These are phyloP conservation scores for Theobroma cacao DNA, from an alignment of 345 rosid species.

Conservation along the genomic window DNA sequence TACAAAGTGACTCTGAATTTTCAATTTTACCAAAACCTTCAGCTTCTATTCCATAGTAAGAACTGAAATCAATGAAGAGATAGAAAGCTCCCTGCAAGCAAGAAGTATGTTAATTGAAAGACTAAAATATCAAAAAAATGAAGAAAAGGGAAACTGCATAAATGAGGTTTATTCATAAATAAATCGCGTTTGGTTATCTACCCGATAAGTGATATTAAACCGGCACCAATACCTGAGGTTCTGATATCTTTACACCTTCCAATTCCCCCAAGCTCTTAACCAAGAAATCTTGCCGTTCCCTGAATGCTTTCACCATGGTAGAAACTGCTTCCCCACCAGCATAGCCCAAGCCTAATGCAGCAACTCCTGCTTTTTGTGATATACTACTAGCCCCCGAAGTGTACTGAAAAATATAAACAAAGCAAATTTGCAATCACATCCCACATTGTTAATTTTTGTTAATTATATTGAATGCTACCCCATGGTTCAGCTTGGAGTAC, in stretches of 20 bases:
- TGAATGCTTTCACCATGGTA: conserved; percentile 82
- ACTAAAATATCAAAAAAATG: neutral
- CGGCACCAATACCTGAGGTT: conserved; percentile 70
- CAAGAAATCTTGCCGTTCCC: conserved; percentile 90
- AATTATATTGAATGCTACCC: neutral
- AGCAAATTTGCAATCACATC: neutral
- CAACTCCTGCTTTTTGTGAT: conserved; percentile 88
- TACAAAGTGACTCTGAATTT: conserved; percentile 43
- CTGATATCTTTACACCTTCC: conserved; percentile 78
- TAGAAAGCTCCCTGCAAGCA: conserved; percentile 90
- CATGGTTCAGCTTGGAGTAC: neutral
- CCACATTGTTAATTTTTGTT: neutral
- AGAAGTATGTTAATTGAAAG: neutral
- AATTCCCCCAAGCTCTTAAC: conserved; percentile 69
- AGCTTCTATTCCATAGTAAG: conserved; percentile 70
- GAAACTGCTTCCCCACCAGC: conserved; percentile 91
- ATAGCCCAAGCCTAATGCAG: conserved; percentile 89
- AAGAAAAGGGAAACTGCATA: conserved; percentile 5
- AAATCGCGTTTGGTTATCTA: neutral
- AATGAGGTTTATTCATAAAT: neutral
- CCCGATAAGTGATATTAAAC: neutral
- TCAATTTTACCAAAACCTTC: conserved; percentile 78
- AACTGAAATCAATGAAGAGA: conserved; percentile 80
- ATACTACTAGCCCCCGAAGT: conserved; percentile 95
- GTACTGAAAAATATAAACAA: conserved; percentile 33